A percentile compares a stretch with the other conserved stretches of the same genome.
These are phyloP conservation scores for Scortechinia acanthostroma DNA, from an alignment of 2,329 filamentous ascomycete species.

Conservation along the genomic window DNA sequence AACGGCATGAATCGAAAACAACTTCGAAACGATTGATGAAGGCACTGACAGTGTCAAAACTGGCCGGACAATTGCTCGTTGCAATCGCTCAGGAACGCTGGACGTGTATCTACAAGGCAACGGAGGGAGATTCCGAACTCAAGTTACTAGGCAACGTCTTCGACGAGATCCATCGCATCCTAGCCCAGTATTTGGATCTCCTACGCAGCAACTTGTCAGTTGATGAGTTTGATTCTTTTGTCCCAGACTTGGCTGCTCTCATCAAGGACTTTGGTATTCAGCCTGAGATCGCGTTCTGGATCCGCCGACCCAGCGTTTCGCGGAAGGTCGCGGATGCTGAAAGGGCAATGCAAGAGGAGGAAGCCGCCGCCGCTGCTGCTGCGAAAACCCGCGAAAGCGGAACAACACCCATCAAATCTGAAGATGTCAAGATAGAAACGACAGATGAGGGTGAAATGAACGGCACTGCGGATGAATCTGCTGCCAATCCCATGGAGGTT, in stretches of 20 bases:
- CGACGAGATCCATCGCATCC: slow-evolving; percentile 80
- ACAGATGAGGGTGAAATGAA: not conserved
- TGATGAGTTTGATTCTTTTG: slow-evolving; percentile 69
- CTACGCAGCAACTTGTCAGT: slow-evolving; percentile 72
- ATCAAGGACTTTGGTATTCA: slow-evolving; percentile 76
- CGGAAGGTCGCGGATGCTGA: slow-evolving; percentile 43
- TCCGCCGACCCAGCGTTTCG: slow-evolving; percentile 70
- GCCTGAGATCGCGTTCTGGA: slow-evolving; percentile 75
- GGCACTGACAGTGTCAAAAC: slow-evolving; percentile 68
- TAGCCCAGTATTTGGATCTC: slow-evolving; percentile 83
- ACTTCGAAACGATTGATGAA: slow-evolving; percentile 76
- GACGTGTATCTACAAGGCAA: slow-evolving; percentile 71
- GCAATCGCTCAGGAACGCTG: slow-evolving; percentile 85
- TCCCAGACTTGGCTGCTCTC: slow-evolving; percentile 69
- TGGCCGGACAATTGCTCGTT: slow-evolving; percentile 79
- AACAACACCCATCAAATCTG: not conserved
- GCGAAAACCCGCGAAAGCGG: slow-evolving; percentile 20
- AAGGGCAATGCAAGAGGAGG: slow-evolving; percentile 7
- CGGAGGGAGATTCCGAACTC: slow-evolving; percentile 70
- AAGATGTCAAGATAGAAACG: not conserved
- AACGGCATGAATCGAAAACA: slow-evolving; percentile 66
- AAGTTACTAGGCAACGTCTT: slow-evolving; percentile 83
- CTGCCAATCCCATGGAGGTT: slow-evolving; percentile 20
- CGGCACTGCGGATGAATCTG: slow-evolving; percentile 4
- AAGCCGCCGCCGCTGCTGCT: not conserved